Evolutionary conservation across 2,329 filamentous ascomycete genomes (phyloP), one percentile per base, ranked within the genome.

Genomic region (Calonectria honghensis): DNA sequence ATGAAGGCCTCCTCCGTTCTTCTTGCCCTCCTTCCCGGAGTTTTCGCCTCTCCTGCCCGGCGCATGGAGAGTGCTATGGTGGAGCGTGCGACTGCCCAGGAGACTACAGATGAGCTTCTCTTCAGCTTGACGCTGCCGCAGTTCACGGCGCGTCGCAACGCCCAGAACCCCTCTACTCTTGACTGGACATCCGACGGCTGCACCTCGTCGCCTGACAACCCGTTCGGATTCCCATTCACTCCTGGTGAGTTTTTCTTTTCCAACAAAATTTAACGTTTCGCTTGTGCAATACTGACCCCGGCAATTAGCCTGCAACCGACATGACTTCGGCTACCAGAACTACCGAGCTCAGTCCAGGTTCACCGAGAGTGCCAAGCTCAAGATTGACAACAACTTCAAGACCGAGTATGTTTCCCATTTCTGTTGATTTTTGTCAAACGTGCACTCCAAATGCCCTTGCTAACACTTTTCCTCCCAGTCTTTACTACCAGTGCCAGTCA

Each of bases 301-400:
- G 20, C 10, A 9, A 31, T 6, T 13, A 2, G 86, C 84, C 18
- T 90, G 88, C 83, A 81, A 88, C 72, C 88, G 90, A 32, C 89
- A 91, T 77, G 90, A 91, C 76, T 91, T 91, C 79, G 89, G 89
- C 5, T 89, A 89, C 80, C 84, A 85, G 32, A 91, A 91, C 82
- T 90, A 86, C 81, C 87, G 88, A 73, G 70, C 72, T 9, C 89
- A 91, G 79, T 79, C 73, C 6, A 85, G 89, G 24, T 89, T 90
- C 79, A 86, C 84, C 10, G 81, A 82, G 16, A 79, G 74, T 16
- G 83, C 81, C 69, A 88, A 87, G 78, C 68, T 81, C 59, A 82
- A 74, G 18, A 87, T 91, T 68, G 89, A 91, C 74, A 77, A 82
- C 67, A 87, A 89, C 24, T 90, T 91, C 80, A 86, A 85, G 77